These are phyloP conservation scores for Triticum urartu DNA, from an alignment of 176 grass and related monocot genomes.

Conservation along the genomic window DNA sequence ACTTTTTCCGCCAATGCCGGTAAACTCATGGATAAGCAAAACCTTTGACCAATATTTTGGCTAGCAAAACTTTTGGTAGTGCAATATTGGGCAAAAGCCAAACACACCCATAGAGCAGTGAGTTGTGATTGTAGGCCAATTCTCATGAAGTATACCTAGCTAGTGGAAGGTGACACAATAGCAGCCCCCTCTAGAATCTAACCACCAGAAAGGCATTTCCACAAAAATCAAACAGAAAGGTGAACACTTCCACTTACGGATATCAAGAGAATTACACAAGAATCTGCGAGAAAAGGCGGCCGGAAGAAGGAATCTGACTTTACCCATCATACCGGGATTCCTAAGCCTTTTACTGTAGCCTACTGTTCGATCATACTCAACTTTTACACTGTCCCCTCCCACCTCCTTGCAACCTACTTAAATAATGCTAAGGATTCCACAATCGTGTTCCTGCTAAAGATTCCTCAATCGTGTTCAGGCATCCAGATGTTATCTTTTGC, in stretches of 20 bases:
- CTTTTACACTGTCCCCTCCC: conserved; percentile 28
- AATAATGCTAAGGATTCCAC: conserved; percentile 42
- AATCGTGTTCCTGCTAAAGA: conserved; percentile 46
- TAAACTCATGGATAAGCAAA: no score
- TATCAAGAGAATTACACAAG: conserved; percentile 34
- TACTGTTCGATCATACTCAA: conserved; percentile 32
- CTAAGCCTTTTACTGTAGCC: conserved; percentile 40
- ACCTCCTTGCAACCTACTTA: conserved; percentile 39
- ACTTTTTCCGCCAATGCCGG: no score
- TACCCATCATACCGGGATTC: conserved; percentile 29
- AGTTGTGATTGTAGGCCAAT: background rate
- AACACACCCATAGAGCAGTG: background rate
- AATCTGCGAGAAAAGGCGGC: conserved; percentile 39
- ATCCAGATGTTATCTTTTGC: conserved; percentile 6
- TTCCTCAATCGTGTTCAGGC: conserved; percentile 43
- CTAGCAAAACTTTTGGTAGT: no score
- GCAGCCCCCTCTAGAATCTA: background rate
- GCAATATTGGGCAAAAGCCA: no score
- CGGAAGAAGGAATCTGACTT: conserved; percentile 31
- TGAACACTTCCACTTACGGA: conserved; percentile 16
- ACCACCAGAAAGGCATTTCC: conserved; percentile 10
- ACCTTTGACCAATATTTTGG: no score
- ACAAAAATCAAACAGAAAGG: background rate
- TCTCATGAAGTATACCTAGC: background rate
- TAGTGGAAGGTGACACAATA: conserved; percentile 21